A percentile compares a stretch with the other conserved stretches of the same genome.
Evolutionary conservation across 495 filamentous ascomycete species (phyloP).

Genomic region (Rusavskia elegans): DNA sequence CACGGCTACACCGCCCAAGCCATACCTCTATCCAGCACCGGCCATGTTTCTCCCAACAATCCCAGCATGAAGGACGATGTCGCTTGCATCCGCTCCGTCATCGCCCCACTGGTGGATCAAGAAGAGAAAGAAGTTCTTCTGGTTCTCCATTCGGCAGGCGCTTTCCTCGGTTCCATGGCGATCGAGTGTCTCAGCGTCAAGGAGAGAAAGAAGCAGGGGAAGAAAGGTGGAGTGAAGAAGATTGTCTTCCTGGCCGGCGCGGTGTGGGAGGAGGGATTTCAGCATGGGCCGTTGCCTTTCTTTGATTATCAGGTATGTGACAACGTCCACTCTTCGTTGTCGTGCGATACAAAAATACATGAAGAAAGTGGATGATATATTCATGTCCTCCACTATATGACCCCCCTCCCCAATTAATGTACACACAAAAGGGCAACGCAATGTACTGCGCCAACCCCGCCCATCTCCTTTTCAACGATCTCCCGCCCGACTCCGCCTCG

Average conservation of each 20-base stretch:
- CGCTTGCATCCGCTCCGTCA: constrained; percentile 7
- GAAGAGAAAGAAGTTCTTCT: constrained; percentile 17
- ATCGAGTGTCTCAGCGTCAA: constrained; percentile 14
- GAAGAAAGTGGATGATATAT: too few species aligned
- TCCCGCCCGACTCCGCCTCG: constrained; percentile 2
- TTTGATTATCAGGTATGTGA: constrained; percentile 2
- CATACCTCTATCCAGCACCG: constrained; percentile 12
- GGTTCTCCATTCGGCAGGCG: constrained; percentile 23
- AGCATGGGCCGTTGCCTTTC: constrained; percentile 14
- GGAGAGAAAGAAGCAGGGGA: neutral
- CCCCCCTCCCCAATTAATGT: neutral
- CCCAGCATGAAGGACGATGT: constrained; percentile 15
- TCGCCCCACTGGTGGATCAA: constrained; percentile 7
- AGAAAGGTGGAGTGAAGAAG: constrained; percentile 11
- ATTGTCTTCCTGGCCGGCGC: constrained; percentile 15
- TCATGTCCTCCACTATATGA: neutral
- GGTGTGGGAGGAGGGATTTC: constrained; percentile 8
- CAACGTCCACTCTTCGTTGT: too few species aligned
- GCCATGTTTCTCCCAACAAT: constrained; percentile 11
- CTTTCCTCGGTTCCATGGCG: constrained; percentile 20
- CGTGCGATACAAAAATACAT: too few species aligned
- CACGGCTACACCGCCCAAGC: constrained; percentile 7
- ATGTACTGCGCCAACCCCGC: constrained; percentile 4
- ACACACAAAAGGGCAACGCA: neutral
- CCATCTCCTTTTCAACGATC: constrained; percentile 10